phyloP scores from a whole-genome alignment of 2,329 filamentous ascomycete species.

The Chalara sp. region DNA sequence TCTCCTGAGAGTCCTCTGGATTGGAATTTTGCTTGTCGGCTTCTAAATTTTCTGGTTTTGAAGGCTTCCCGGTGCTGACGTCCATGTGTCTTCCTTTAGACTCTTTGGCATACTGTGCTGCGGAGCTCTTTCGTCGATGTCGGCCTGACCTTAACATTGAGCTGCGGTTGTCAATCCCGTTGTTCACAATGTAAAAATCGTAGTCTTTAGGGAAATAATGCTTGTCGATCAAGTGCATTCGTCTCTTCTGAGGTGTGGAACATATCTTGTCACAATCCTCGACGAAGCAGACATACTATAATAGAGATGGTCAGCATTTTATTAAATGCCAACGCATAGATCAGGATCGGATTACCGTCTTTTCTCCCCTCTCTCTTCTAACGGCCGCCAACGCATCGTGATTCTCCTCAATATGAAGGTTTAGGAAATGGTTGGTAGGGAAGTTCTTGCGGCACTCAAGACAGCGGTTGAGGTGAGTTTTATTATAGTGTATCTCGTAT shows the following conservation, averaged over 20 bases:
- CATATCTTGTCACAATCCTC: conserved; percentile 83
- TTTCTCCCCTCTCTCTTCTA: conserved; percentile 72
- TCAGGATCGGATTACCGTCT: conserved; percentile 55
- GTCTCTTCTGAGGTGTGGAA: conserved; percentile 73
- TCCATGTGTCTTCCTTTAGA: conserved; percentile 13
- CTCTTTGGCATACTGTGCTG: conserved; percentile 22
- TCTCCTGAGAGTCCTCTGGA: background rate
- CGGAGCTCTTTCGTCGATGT: conserved; percentile 42
- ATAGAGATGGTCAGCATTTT: background rate
- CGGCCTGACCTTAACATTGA: conserved; percentile 66
- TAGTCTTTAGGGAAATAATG: conserved; percentile 86
- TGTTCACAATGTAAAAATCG: conserved; percentile 80
- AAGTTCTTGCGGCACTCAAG: conserved; percentile 81
- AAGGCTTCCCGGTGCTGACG: background rate
- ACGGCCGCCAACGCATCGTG: conserved; percentile 76
- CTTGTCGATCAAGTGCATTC: conserved; percentile 88
- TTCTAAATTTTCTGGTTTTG: background rate
- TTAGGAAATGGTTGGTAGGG: conserved; percentile 73
- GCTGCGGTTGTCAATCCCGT: conserved; percentile 78
- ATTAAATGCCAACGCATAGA: too few relatives aligned
- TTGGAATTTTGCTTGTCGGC: background rate
- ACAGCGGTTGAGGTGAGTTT: conserved; percentile 78
- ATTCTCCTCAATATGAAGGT: conserved; percentile 82
- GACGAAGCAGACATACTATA: conserved; percentile 79
- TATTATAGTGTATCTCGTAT: conserved; percentile 81